A percentile compares a stretch with the other conserved stretches of the same genome.
phyloP scores from a whole-genome alignment of 2,329 filamentous ascomycete genomes.

The Ophiostoma ips region DNA sequence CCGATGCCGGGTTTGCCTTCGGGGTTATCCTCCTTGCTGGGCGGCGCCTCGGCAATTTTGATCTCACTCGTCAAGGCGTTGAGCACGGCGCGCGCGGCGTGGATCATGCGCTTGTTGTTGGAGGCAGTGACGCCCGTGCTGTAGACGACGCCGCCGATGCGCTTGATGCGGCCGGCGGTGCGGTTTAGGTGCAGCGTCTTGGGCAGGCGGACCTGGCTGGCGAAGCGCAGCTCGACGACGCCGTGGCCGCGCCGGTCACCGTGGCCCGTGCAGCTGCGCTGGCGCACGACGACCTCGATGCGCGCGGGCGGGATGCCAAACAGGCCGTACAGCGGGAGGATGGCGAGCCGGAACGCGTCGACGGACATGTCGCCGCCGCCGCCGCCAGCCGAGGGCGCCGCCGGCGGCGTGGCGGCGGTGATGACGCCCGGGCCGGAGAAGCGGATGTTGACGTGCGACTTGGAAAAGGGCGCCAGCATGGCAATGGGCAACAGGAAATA shows the following conservation, averaged over 20 bases:
- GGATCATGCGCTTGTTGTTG: constrained; percentile 93
- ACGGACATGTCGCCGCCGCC: constrained; percentile 56
- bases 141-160: constrained; percentile 85
- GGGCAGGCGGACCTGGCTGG: constrained; percentile 81
- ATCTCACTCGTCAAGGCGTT: constrained; percentile 81
- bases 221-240: constrained; percentile 85
- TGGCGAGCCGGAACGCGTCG: constrained; percentile 84
- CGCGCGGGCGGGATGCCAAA: constrained; percentile 73
- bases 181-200: constrained; percentile 84
- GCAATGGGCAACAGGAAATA: constrained; percentile 88
- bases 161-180: constrained; percentile 71
- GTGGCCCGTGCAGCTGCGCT: constrained; percentile 62
- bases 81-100: constrained; percentile 71
- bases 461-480: constrained; percentile 83
- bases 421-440: constrained; percentile 89
- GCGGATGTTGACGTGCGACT: constrained; percentile 76
- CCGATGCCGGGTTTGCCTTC: constrained; percentile 68
- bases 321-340: constrained; percentile 76
- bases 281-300: constrained; percentile 73
- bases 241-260: constrained; percentile 72
- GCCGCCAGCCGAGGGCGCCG: constrained; percentile 33
- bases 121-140: constrained; percentile 80
- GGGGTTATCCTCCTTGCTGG: constrained; percentile 42
- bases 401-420: constrained; percentile 73
- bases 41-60: constrained; percentile 53